Percentiles rank a stretch among this genome's conserved stretches.
Evolutionary conservation across 495 filamentous ascomycete genomes (phyloP).

Genomic region (Cudoniella acicularis): DNA sequence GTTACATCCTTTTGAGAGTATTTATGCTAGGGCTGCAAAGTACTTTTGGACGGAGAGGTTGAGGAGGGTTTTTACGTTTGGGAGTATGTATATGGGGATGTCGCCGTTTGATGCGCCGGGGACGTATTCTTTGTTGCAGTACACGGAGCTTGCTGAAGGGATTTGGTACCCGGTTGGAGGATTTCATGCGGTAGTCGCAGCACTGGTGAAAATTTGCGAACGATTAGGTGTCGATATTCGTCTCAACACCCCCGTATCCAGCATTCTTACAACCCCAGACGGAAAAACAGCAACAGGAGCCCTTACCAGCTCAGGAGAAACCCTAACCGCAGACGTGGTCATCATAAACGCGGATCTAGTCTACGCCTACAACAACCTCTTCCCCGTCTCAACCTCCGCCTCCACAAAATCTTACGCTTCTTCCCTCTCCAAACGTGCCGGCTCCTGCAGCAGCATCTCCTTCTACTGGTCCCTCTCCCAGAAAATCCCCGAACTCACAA

Average conservation of each 20-base stretch:
- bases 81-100: constrained; percentile 79
- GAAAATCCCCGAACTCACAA: constrained; percentile 52
- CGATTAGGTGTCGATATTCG: constrained; percentile 54
- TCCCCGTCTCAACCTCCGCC: constrained; percentile 36
- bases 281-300: constrained; percentile 50
- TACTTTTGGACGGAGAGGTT: constrained; percentile 66
- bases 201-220: constrained; percentile 51
- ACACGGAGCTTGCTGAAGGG: constrained; percentile 67
- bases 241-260: constrained; percentile 46
- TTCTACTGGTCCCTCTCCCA: constrained; percentile 67
- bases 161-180: constrained; percentile 72
- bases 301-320: constrained; percentile 45
- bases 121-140: constrained; percentile 68
- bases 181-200: constrained; percentile 57
- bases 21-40: constrained; percentile 52
- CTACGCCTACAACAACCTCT: constrained; percentile 65
- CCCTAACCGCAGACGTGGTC: constrained; percentile 54
- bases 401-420: constrained; percentile 34
- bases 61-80: constrained; percentile 65
- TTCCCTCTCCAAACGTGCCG: constrained; percentile 41
- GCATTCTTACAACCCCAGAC: constrained; percentile 42
- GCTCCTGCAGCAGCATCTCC: constrained; percentile 67
- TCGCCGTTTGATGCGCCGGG: constrained; percentile 67
- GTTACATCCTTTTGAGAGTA: constrained; percentile 62
- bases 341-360: constrained; percentile 67